phyloP scores from a whole-genome alignment of 805 yeast species.

The Isabelozyma heimii region DNA sequence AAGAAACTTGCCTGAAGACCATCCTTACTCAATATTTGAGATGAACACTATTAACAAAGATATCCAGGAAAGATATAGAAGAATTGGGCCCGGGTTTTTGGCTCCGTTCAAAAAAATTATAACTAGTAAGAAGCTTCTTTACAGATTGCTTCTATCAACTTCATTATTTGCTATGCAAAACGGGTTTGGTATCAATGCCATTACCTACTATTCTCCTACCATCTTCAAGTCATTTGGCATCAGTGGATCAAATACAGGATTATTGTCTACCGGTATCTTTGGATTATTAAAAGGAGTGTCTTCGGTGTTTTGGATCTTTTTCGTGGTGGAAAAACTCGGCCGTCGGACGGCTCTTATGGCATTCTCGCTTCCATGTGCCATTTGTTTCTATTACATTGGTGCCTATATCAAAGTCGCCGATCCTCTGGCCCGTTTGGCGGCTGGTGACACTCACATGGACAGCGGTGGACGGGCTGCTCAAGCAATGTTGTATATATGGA shows the following conservation, averaged over 20 bases:
- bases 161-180: slow-evolving; percentile 43
- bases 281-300: slow-evolving; percentile 49
- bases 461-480: slow-evolving; percentile 43
- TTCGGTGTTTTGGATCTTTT: slow-evolving; percentile 42
- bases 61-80: slow-evolving; percentile 18
- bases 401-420: slow-evolving; percentile 42
- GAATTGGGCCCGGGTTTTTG: slow-evolving; percentile 35
- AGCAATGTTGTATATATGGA: slow-evolving; percentile 47
- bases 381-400: slow-evolving; percentile 49
- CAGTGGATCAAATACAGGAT: slow-evolving; percentile 40
- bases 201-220: slow-evolving; percentile 53
- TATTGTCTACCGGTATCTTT: slow-evolving; percentile 52
- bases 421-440: slow-evolving; percentile 15
- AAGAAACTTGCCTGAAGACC: slow-evolving; percentile 34
- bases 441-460: slow-evolving; percentile 19
- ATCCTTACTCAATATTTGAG: slow-evolving; percentile 42
- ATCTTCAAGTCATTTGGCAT: slow-evolving; percentile 51
- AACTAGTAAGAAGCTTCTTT: slow-evolving; percentile 22
- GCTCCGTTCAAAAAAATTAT: slow-evolving; percentile 39
- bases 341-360: slow-evolving; percentile 41
- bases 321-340: slow-evolving; percentile 46
- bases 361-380: slow-evolving; percentile 37
- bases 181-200: slow-evolving; percentile 48
- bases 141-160: slow-evolving; percentile 36
- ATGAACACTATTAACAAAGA: slow-evolving; percentile 25